phyloP scores from a whole-genome alignment of 2,329 filamentous ascomycete species.

The Tolypocladium pustulatum region DNA sequence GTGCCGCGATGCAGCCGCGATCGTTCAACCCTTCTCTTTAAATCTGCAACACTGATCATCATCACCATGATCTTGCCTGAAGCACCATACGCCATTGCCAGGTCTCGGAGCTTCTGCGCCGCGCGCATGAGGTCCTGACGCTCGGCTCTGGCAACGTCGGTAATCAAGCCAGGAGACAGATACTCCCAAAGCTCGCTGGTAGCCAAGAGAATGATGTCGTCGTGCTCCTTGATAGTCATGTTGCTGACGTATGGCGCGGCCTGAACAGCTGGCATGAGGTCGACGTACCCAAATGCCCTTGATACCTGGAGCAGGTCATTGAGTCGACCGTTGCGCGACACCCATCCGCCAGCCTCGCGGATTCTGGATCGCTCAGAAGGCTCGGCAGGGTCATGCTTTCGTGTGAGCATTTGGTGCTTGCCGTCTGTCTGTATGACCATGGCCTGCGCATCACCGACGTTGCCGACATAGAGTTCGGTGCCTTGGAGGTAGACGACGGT shows the following conservation, averaged over 20 bases:
- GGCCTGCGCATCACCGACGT: constrained; percentile 93
- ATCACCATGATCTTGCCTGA: constrained; percentile 97
- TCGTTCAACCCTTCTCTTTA: constrained; percentile 72
- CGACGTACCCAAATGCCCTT: constrained; percentile 87
- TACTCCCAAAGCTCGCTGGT: constrained; percentile 95
- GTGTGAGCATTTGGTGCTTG: constrained; percentile 70
- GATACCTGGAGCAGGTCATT: constrained; percentile 90
- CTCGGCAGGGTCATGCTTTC: constrained; percentile 89
- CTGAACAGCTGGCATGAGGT: constrained; percentile 85
- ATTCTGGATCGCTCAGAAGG: constrained; percentile 76
- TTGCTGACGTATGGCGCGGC: constrained; percentile 78
- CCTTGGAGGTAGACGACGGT: constrained; percentile 84
- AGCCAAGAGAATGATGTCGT: constrained; percentile 87
- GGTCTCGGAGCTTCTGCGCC: constrained; percentile 84
- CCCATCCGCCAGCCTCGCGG: constrained; percentile 88
- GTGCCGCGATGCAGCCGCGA: constrained; percentile 64
- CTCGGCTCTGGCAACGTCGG: constrained; percentile 82
- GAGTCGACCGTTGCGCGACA: constrained; percentile 85
- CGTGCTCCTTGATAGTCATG: constrained; percentile 70
- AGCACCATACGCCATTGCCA: constrained; percentile 91
- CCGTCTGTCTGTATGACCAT: constrained; percentile 88
- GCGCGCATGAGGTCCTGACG: constrained; percentile 87
- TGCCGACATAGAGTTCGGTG: constrained; percentile 86
- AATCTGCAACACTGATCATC: constrained; percentile 87
- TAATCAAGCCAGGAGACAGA: constrained; percentile 77